Evolutionary conservation across 2,329 filamentous ascomycete genomes (phyloP), one percentile per base, ranked within the genome.

Genomic region (Epichloe bromicola): DNA sequence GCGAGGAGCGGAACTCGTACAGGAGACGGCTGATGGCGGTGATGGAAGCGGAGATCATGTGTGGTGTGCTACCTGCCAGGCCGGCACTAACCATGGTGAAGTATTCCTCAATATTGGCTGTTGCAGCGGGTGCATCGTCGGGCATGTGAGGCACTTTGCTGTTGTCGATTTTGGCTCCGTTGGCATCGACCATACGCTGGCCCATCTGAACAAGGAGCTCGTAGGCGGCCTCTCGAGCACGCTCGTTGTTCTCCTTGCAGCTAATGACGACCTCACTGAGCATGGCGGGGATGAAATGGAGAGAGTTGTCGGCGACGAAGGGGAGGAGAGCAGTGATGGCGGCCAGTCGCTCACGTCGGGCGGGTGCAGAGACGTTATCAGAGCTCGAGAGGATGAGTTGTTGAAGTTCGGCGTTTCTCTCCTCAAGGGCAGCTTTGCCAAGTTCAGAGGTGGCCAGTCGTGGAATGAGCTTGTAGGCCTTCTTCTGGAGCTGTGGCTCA

Each of bases 41-140:
- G 64, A 98, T 90, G n/a, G 88, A 89, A 0, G 93, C 93, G 6
- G 88, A 95, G 55, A 97, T 90, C 89, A 97, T 96, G 71, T 97
- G 91, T 34, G 93, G 90, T 11, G 89, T 91, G 60, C 84, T 86
- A 51, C 90, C 91, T 2, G 91, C 93, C 49, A 98, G 78, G 70
- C 93, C 93, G 46, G 93, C 93, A 58, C 88, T 95, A 33, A 97
- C 86, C 93, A 98, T 98, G 51, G 91, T 96, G 71, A 97, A 88
- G 70, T 89, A 97, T 67, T 97, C 93, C 61, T 97, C 91, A 38
- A 98, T 79, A 41, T 79, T 90, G 19, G 93, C 91, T 3, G 79
- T 74, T 4, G 85, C 89, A 34, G 83, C 74, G 2, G 87, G 84
- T 0, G 89, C 85, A 65, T 94, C 83, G 46, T 79, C 72, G 3